Evolutionary conservation across 148 eudicot species (phyloP).

Genomic region (Selenicereus undatus): DNA sequence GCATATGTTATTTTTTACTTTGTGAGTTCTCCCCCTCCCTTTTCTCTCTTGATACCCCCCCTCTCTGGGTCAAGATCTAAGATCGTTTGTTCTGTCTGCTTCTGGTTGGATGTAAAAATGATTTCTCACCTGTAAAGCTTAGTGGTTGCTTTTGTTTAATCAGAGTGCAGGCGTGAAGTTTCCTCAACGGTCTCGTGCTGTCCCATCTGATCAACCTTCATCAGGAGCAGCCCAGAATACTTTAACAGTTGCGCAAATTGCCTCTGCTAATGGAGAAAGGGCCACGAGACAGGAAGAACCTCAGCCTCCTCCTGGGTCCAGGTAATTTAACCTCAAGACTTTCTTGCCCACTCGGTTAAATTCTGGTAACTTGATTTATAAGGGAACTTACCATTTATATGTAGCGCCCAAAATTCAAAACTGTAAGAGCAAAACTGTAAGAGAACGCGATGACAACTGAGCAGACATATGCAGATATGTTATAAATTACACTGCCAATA

Average conservation of each 20-base stretch:
- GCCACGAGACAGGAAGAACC: constrained; percentile 41
- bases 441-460: not conserved
- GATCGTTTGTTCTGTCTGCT: not conserved
- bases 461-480: no score
- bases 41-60: not conserved
- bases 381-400: not conserved
- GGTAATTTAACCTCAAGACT: constrained; percentile 38
- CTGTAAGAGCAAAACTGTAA: not conserved
- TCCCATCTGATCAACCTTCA: constrained; percentile 35
- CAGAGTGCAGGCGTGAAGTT: constrained; percentile 96
- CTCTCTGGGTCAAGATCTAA: not conserved
- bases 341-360: not conserved
- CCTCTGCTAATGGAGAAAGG: constrained; percentile 44
- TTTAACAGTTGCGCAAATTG: constrained; percentile 33
- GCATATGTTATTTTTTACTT: not conserved
- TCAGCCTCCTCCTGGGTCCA: constrained; percentile 65
- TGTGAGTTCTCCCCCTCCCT: not conserved
- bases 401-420: not conserved
- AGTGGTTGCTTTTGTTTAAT: constrained; percentile 12
- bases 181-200: constrained; percentile 47
- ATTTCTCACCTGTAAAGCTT: not conserved
- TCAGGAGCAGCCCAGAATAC: constrained; percentile 36
- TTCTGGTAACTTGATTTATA: not conserved
- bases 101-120: constrained; percentile 5
- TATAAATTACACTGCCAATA: not conserved